These are phyloP conservation scores for Arxiozyma telluris DNA, from an alignment of 1,139 yeast genomes.

Conservation along the genomic window DNA sequence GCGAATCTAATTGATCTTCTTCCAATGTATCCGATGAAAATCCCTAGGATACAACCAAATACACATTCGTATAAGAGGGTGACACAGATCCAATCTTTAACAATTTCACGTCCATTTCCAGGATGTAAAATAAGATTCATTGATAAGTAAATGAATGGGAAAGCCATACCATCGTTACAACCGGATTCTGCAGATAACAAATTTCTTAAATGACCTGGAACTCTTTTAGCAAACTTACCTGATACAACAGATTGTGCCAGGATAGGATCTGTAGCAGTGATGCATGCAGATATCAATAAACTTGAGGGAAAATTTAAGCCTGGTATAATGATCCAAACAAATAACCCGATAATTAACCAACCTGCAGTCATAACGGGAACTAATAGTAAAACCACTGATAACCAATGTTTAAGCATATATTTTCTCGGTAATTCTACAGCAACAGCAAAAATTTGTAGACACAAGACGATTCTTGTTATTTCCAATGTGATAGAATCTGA, in stretches of 20 bases:
- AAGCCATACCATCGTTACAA: constrained; percentile 97
- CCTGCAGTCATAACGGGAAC: constrained; percentile 93
- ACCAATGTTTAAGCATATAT: constrained; percentile 87
- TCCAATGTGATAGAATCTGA: constrained; percentile 80
- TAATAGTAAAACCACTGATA: constrained; percentile 65
- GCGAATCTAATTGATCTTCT: constrained; percentile 61
- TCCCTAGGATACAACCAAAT: constrained; percentile 76
- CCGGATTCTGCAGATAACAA: constrained; percentile 89
- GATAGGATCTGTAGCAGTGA: constrained; percentile 97
- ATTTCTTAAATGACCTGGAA: constrained; percentile 92
- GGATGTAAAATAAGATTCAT: constrained; percentile 57
- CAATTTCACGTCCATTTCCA: constrained; percentile 57
- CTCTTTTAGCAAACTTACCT: constrained; percentile 94
- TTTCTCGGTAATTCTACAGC: constrained; percentile 94
- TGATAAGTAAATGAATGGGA: constrained; percentile 81
- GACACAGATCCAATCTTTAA: constrained; percentile 74
- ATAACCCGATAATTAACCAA: constrained; percentile 81
- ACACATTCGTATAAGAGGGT: constrained; percentile 83
- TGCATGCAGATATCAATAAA: constrained; percentile 78
- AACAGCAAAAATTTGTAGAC: constrained; percentile 93
- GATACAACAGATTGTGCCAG: constrained; percentile 98
- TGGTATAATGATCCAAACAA: constrained; percentile 79
- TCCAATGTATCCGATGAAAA: constrained; percentile 64
- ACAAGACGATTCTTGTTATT: constrained; percentile 75
- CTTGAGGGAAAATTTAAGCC: constrained; percentile 72